phyloP scores from a whole-genome alignment of 352 stramenopile genomes.

The Globisporangium irregulare region DNA sequence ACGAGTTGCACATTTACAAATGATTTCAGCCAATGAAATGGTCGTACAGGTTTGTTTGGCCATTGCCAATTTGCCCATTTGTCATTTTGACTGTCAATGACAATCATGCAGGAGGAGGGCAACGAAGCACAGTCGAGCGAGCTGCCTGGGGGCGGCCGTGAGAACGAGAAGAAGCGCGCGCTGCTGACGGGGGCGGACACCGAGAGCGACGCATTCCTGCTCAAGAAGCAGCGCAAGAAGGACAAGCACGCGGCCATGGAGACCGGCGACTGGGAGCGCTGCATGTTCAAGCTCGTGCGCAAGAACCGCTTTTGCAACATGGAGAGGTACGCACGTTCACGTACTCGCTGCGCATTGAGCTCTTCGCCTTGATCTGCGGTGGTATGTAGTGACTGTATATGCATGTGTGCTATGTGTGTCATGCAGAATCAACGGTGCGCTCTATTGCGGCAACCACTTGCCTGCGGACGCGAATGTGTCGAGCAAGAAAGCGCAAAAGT shows the following conservation, averaged over 20 bases:
- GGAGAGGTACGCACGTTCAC: conserved; percentile 32
- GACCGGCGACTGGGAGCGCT: conserved; percentile 63
- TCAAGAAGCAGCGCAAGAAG: conserved; percentile 63
- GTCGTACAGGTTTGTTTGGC: neutral
- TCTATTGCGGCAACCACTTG: conserved; percentile 79
- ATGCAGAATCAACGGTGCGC: conserved; percentile 27
- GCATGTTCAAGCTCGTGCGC: conserved; percentile 75
- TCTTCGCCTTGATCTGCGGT: neutral
- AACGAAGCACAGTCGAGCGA: neutral
- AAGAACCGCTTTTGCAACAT: conserved; percentile 87
- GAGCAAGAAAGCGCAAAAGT: conserved; percentile 71
- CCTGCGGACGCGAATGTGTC: conserved; percentile 27
- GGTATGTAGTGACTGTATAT: neutral
- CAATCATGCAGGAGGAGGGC: conserved; percentile 3
- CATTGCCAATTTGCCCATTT: neutral
- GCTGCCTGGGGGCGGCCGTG: conserved; percentile 7
- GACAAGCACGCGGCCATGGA: conserved; percentile 47
- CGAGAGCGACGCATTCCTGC: conserved; percentile 14
- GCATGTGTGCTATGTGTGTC: neutral
- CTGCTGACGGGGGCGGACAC: neutral
- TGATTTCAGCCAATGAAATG: conserved; percentile 19
- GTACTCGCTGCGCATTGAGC: neutral
- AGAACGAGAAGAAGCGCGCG: conserved; percentile 35
- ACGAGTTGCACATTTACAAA: neutral
- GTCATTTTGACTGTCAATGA: neutral